These are phyloP conservation scores for Plantago lanceolata DNA, from an alignment of 305 asterid genomes.

Conservation along the genomic window DNA sequence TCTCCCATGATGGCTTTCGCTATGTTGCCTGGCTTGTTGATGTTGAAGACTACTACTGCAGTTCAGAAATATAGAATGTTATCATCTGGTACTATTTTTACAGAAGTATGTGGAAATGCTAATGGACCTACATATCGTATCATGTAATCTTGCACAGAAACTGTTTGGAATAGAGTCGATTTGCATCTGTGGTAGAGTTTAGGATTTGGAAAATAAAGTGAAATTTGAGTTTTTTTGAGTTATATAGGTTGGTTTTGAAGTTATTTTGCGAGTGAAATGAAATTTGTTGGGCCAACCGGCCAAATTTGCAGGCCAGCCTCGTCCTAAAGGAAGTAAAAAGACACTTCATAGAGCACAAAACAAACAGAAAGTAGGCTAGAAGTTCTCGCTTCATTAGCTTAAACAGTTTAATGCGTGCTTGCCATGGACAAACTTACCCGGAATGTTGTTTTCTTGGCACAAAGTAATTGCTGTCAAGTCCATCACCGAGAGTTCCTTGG, in stretches of 20 bases:
- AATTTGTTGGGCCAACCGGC: background rate
- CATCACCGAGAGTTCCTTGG: conserved; percentile 92
- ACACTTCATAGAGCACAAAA: no score
- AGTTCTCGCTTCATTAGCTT: background rate
- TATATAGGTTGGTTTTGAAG: no score
- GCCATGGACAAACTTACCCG: conserved; percentile 40
- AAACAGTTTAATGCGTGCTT: background rate
- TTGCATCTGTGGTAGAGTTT: no score
- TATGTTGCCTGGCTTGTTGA: conserved; percentile 74
- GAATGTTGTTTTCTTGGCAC: conserved; percentile 97
- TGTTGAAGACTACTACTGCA: conserved; percentile 91
- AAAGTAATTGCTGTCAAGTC: conserved; percentile 94
- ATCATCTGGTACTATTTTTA: no score
- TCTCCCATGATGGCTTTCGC: conserved; percentile 86
- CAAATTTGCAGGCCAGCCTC: no score
- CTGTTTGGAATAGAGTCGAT: no score
- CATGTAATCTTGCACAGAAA: background rate
- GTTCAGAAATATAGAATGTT: conserved; percentile 4
- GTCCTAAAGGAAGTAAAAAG: no score
- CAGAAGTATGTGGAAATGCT: background rate
- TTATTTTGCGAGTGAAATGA: no score
- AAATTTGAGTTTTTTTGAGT: no score
- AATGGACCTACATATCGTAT: background rate
- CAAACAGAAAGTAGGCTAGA: no score
- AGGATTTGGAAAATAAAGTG: no score